Evolutionary conservation across 148 eudicot species (phyloP), one percentile per base, ranked within the genome.

Genomic region (Cornus kousa): DNA sequence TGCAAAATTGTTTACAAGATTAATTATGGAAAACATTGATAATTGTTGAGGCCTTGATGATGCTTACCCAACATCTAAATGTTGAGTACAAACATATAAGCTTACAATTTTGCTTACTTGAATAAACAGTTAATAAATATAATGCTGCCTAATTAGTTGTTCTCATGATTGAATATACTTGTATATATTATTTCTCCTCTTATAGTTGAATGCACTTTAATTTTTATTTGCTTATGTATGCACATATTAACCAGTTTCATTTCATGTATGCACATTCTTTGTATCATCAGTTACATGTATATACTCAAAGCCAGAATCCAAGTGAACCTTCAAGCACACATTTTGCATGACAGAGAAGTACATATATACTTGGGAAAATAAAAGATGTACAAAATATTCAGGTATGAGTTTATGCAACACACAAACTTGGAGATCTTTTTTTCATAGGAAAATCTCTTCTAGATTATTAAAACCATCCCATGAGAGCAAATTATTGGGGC

Each of bases 381-480:
- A 67, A 67, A 5, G 24, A 13, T 68, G 71, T 68, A 68, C 40
- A 68, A 68, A 11, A 11, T 16, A 68, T 32, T 5, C 66, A 62
- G 1, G 59, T 12, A 53, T 53, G 53, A 8, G 7, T 2, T 53
- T 53, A 53, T 53, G 59, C 59, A 12, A 53, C 59, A 3, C 23
- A 9, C 48, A 43, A 31, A 24, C 8, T 67, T 28, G 70, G 37
- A 9, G 37, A 67, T n/a, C 8, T 28, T 67, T 28, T 32, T 14
- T 32, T 14, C 39, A 31, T 31, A 31, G 39, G 37, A 77, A 19
- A 68, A 53, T 43, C 73, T 68, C 79, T 23, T 70, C 74, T 55
- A 77, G 72, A 70, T 32, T 35, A 57, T 31, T 69, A 19, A 57
- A 55, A 32, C 40, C 59, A 69, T 77, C 74, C 80, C 80, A 77